These are phyloP conservation scores for Leccinellum albellum DNA, from an alignment of 768 basidiomycete genomes.

Conservation along the genomic window DNA sequence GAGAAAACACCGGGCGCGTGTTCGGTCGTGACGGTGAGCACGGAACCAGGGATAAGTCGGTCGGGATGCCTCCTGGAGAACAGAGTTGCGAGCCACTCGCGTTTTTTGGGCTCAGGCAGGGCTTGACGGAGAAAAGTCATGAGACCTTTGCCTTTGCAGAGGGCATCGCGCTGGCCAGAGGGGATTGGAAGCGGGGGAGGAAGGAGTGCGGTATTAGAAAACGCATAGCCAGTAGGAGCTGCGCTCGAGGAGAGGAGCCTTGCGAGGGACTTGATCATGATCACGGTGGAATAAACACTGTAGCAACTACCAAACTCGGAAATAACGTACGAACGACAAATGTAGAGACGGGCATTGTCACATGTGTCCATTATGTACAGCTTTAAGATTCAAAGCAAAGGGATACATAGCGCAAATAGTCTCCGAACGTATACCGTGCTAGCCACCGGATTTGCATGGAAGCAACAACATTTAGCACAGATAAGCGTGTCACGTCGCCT, in stretches of 20 bases:
- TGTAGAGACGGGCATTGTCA: neutral
- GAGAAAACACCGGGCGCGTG: constrained; percentile 82
- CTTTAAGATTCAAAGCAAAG: constrained; percentile 26
- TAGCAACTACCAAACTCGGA: constrained; percentile 15
- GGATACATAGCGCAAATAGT: constrained; percentile 24
- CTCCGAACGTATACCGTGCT: constrained; percentile 18
- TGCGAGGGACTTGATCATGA: constrained; percentile 3
- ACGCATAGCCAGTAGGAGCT: constrained; percentile 49
- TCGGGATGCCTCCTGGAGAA: constrained; percentile 70
- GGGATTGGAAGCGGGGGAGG: constrained; percentile 42
- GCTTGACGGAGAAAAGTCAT: constrained; percentile 70
- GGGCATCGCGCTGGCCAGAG: constrained; percentile 36
- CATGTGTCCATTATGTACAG: constrained; percentile 26
- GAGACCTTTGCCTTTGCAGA: constrained; percentile 69
- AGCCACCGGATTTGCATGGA: constrained; percentile 9
- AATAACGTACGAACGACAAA: neutral
- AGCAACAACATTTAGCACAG: constrained; percentile 2
- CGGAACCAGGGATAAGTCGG: constrained; percentile 78
- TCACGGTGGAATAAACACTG: neutral
- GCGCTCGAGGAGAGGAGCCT: constrained; percentile 26
- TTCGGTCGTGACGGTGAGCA: constrained; percentile 73
- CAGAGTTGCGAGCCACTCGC: constrained; percentile 58
- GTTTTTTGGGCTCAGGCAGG: constrained; percentile 65
- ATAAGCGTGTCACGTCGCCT: constrained; percentile 14
- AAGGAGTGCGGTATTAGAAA: constrained; percentile 64